Evolutionary conservation across 2,329 filamentous ascomycete species (phyloP), one percentile per base, ranked within the genome.

Genomic region (Penicillium sp.): DNA sequence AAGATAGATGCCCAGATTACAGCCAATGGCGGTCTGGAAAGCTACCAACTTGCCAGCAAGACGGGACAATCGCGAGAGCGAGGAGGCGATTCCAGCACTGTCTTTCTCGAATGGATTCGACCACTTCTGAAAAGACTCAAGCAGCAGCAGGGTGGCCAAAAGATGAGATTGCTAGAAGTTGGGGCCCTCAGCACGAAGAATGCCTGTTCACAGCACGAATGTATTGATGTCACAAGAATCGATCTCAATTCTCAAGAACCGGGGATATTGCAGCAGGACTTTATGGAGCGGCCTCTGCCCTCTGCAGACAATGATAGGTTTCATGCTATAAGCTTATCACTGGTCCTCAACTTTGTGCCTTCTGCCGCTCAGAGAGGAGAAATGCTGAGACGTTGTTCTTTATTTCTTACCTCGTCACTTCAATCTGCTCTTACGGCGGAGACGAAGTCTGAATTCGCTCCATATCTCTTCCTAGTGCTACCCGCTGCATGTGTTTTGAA

Each of bases 261-360:
- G 1, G 72, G 71, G 2, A 99, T 99, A 62, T 69, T 86, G 57
- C 85, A 95, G 71, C 91, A 97, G 69, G 91, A 99, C 71, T 97
- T 99, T 67, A 96, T 99, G 92, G 77, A 90, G 63, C 82, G 91
- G 24, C 89, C 91, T 0, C 72, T 93, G 3, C 93, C 93, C 0
- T 30, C 52, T 5, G 71, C 63, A 7, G 68, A 80, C 21, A 7
- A 16, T n/a, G 52, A 48, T 42, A 78, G 78, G 21, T 97, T 97
- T 69, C 90, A 99, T 69, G 83, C 97, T 52, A 87, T 99, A 66
- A 96, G 91, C 50, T 79, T 99, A 23, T 96, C 91, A 8, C 77
- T 99, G 53, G 94, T 99, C 5, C 79, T 99, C 61, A 99, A 99
- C 72, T 99, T 91, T 68, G 92, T 97, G 3, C 90, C 93, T 0